phyloP scores from a whole-genome alignment of 495 filamentous ascomycete species.

The Xylaria flabelliformis region DNA sequence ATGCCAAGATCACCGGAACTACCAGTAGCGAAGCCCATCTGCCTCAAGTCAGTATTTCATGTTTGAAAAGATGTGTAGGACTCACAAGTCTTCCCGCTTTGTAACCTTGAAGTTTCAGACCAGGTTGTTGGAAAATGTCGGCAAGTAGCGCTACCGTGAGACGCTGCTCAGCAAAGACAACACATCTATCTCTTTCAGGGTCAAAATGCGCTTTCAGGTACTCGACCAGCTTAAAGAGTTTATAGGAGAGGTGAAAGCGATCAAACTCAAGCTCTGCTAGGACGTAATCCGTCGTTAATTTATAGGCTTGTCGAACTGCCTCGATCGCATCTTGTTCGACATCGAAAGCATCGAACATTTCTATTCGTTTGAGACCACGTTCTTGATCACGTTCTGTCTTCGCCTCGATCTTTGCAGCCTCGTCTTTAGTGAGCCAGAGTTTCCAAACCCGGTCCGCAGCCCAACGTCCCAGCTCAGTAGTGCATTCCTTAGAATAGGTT shows the following conservation, averaged over 20 bases:
- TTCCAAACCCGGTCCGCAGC: slow-evolving; percentile 84
- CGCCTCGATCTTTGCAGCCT: slow-evolving; percentile 67
- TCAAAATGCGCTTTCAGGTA: slow-evolving; percentile 66
- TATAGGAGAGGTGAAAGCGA: slow-evolving; percentile 65
- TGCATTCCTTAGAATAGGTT: slow-evolving; percentile 60
- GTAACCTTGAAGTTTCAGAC: slow-evolving; percentile 64
- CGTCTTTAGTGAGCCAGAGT: slow-evolving; percentile 70
- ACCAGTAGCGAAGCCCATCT: slow-evolving; percentile 49
- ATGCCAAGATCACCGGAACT: slow-evolving; percentile 47
- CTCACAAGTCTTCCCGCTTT: slow-evolving; percentile 73
- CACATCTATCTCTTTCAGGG: slow-evolving; percentile 64
- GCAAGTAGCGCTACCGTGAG: slow-evolving; percentile 77
- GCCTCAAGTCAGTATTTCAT: slow-evolving; percentile 11
- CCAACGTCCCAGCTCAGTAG: slow-evolving; percentile 80
- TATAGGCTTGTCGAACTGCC: slow-evolving; percentile 65
- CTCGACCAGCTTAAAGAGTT: slow-evolving; percentile 68
- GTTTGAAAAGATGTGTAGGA: background rate
- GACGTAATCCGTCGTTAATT: slow-evolving; percentile 58
- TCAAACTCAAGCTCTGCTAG: slow-evolving; percentile 53
- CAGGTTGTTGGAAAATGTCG: slow-evolving; percentile 64
- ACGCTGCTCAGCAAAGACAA: slow-evolving; percentile 84
- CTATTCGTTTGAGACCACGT: slow-evolving; percentile 42
- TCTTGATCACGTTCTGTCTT: slow-evolving; percentile 59
- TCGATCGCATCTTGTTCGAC: slow-evolving; percentile 55
- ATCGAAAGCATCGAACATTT: slow-evolving; percentile 40